Conservation (phyloP, 495 filamentous ascomycete genomes). For the Mytilinidion resinicola region DNA sequence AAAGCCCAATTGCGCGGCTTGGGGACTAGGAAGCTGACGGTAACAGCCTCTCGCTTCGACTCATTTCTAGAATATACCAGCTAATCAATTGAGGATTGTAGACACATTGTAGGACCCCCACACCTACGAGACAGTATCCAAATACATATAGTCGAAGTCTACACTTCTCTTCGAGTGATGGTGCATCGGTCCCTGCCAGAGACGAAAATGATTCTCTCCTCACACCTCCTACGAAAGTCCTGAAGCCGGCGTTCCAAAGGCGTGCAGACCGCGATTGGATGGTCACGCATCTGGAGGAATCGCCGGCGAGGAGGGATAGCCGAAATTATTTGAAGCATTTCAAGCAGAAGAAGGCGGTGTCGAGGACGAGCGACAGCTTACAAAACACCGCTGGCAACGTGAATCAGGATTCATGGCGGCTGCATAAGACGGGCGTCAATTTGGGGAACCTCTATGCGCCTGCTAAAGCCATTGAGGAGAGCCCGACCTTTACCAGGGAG, state of each 20-base stretch:
- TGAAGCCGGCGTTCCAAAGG: not conserved
- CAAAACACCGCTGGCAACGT: too few species aligned
- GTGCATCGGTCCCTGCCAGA: too few species aligned
- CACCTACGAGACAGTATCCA: too few species aligned
- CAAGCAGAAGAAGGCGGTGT: not conserved
- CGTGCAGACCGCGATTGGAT: conserved; percentile 25
- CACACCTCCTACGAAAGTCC: too few species aligned
- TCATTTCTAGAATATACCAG: not conserved
- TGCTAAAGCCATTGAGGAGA: conserved; percentile 54
- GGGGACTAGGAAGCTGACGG: conserved; percentile 7
- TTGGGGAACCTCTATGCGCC: conserved; percentile 57
- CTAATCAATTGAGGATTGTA: conserved; percentile 1
- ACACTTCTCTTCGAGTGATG: too few species aligned
- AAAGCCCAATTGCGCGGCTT: conserved; percentile 24
- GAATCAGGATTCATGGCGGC: conserved; percentile 18
- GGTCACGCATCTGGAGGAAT: conserved; percentile 19
- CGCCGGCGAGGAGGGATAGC: conserved; percentile 24
- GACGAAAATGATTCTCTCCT: too few species aligned
- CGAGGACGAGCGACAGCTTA: too few species aligned
- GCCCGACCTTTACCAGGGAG: conserved; percentile 54
- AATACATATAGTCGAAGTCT: too few species aligned
- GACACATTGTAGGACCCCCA: too few species aligned
- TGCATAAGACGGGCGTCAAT: conserved; percentile 45
- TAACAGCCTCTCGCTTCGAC: not conserved
- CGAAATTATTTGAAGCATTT: conserved; percentile 26